Conservation (phyloP, 495 filamentous ascomycete genomes). For the Aspergillus leporis region DNA sequence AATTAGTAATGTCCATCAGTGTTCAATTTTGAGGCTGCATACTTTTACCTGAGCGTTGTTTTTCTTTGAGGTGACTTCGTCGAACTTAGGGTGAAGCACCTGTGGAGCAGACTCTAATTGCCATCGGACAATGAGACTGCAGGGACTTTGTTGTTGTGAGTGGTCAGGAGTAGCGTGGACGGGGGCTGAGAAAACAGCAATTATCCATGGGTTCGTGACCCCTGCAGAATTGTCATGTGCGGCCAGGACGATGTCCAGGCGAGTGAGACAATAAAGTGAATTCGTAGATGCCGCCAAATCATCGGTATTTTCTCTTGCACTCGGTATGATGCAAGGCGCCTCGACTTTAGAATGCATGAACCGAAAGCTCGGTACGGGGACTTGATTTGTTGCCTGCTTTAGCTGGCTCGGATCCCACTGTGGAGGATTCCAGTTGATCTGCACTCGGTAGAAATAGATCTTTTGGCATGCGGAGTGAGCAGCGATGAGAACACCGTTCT, state of each 20-base stretch:
- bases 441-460: conserved; percentile 61
- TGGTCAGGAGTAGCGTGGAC: conserved; percentile 48
- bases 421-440: conserved; percentile 48
- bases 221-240: conserved; percentile 51
- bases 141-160: conserved; percentile 58
- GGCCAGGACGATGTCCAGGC: conserved; percentile 65
- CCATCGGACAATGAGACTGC: conserved; percentile 76
- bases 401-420: conserved; percentile 39
- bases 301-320: conserved; percentile 27
- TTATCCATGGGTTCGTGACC: conserved; percentile 58
- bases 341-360: conserved; percentile 44
- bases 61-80: conserved; percentile 67
- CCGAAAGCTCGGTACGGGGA: conserved; percentile 46
- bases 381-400: conserved; percentile 33
- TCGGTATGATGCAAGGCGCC: conserved; percentile 35
- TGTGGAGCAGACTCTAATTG: conserved; percentile 63
- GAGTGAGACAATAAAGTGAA: conserved; percentile 58
- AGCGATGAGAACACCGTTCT: conserved; percentile 63
- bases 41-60: conserved; percentile 50
- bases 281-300: conserved; percentile 37
- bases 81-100: conserved; percentile 69
- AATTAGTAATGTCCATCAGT: conserved; percentile 19
- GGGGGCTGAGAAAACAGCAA: conserved; percentile 68
- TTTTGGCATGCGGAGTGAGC: conserved; percentile 67
- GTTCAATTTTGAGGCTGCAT: conserved; percentile 4